Conservation (phyloP, 2,329 filamentous ascomycete genomes). For the Pseudocercospora macadamiae region DNA sequence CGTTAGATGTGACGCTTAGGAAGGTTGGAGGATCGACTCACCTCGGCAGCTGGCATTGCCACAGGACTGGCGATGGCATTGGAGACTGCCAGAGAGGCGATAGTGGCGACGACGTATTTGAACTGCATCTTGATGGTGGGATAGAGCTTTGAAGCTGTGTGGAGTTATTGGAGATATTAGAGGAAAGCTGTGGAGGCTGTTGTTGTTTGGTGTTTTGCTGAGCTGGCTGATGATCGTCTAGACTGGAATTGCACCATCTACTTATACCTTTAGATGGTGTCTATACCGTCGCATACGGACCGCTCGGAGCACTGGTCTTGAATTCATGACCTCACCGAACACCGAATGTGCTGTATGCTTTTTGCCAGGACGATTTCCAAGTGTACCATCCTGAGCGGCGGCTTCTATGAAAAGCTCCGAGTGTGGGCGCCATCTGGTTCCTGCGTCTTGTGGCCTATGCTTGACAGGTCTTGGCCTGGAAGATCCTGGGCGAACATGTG, state of each 20-base stretch:
- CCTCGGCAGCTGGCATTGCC: not conserved
- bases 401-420: not conserved
- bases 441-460: not conserved
- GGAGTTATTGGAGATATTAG: not conserved
- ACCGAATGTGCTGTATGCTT: not conserved
- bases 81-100: conserved; percentile 7
- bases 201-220: not conserved
- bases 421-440: not conserved
- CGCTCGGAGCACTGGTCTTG: not conserved
- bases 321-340: not conserved
- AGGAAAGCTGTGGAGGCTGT: not conserved
- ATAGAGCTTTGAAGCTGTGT: too few relatives aligned
- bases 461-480: not conserved
- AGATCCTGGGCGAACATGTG: not conserved
- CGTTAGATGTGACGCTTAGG: not conserved
- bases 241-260: not conserved
- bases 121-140: conserved; percentile 9
- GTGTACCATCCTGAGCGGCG: not conserved
- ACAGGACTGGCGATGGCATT: conserved; percentile 6
- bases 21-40: not conserved
- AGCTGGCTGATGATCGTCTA: not conserved
- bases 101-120: conserved; percentile 9
- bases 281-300: not conserved
- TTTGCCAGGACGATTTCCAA: not conserved
- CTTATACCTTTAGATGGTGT: not conserved